Conservation (phyloP, 805 yeast genomes). For the Yamadazyma nakazawae region DNA sequence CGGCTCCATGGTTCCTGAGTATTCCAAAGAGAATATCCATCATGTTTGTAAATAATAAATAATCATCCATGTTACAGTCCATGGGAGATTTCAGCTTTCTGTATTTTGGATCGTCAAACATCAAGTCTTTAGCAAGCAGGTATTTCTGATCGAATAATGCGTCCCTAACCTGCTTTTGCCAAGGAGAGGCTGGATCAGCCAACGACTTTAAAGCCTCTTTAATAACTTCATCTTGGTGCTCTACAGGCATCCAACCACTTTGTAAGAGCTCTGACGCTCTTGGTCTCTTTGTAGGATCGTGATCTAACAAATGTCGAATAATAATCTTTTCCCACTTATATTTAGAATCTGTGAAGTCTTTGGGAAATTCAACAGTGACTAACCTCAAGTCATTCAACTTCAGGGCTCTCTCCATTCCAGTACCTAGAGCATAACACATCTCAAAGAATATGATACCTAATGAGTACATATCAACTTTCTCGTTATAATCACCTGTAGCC, state of each 20-base stretch:
- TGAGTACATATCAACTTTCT: conserved; percentile 94
- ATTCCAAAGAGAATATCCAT: conserved; percentile 57
- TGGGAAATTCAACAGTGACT: conserved; percentile 63
- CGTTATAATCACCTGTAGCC: conserved; percentile 75
- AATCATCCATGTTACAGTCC: conserved; percentile 37
- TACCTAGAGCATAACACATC: conserved; percentile 80
- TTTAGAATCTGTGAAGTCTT: conserved; percentile 54
- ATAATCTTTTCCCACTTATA: conserved; percentile 61
- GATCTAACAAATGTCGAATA: conserved; percentile 65
- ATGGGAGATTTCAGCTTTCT: conserved; percentile 22
- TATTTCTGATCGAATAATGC: conserved; percentile 84
- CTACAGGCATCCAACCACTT: conserved; percentile 83
- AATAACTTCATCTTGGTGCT: conserved; percentile 85
- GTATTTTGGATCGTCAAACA: conserved; percentile 59
- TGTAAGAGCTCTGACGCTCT: conserved; percentile 70
- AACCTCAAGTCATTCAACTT: conserved; percentile 65
- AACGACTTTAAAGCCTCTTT: conserved; percentile 83
- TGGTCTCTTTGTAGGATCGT: conserved; percentile 76
- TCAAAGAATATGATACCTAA: conserved; percentile 93
- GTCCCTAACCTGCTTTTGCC: conserved; percentile 90
- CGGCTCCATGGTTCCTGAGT: conserved; percentile 82
- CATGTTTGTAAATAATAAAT: conserved; percentile 57
- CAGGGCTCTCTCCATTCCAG: conserved; percentile 90
- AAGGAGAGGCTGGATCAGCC: conserved; percentile 87
- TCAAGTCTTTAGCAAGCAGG: conserved; percentile 75